Conservation (phyloP, 1,284 basidiomycete genomes). For the Malassezia arunalokei region DNA sequence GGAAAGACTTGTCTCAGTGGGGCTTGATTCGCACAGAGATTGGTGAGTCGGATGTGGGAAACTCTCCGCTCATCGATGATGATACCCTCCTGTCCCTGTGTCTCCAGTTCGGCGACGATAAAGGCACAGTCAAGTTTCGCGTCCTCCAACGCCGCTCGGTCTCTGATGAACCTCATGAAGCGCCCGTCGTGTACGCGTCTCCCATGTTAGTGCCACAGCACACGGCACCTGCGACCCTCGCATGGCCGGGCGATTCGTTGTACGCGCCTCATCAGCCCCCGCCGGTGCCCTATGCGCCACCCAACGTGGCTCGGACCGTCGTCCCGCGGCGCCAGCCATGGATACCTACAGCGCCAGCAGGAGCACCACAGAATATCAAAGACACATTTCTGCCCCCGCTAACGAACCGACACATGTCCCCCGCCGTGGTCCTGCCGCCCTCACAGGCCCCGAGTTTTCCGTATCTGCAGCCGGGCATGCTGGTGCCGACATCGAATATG, state of each 20-base stretch:
- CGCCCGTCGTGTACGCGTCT: not conserved
- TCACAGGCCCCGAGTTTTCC: not conserved
- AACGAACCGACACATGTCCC: not conserved
- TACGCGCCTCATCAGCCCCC: no score
- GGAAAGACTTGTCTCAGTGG: not conserved
- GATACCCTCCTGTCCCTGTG: constrained; percentile 40
- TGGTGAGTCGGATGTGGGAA: constrained; percentile 26
- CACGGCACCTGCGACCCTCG: not conserved
- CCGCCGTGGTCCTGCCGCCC: not conserved
- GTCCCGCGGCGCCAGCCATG: no score
- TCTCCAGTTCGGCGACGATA: constrained; percentile 40
- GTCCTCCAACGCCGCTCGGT: constrained; percentile 20
- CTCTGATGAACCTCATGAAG: not conserved
- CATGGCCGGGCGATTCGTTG: no score
- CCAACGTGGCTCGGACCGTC: no score
- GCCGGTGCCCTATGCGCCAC: no score
- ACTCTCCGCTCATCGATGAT: constrained; percentile 34
- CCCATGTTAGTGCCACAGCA: not conserved
- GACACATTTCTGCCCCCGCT: not conserved
- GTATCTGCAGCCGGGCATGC: not conserved
- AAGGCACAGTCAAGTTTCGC: constrained; percentile 42
- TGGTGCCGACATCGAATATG: not conserved
- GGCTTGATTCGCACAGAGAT: constrained; percentile 41
- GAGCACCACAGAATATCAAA: not conserved
- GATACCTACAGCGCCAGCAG: no score